These are phyloP conservation scores for Bryoglossum gracile DNA, from an alignment of 495 filamentous ascomycete genomes.

Conservation along the genomic window DNA sequence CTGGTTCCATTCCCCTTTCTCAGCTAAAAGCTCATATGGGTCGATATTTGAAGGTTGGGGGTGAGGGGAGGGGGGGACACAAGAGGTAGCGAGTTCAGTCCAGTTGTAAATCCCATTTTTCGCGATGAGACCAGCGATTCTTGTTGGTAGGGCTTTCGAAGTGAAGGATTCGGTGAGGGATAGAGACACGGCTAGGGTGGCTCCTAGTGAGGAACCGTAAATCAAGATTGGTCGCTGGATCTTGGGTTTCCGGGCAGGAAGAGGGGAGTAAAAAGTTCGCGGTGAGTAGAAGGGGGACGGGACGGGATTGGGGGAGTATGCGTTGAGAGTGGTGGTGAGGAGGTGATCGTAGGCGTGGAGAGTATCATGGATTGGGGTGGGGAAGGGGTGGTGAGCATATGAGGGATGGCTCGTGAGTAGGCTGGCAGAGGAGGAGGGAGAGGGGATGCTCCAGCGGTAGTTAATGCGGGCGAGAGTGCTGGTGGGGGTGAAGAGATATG, in stretches of 20 bases:
- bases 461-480: conserved; percentile 19
- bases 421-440: background rate
- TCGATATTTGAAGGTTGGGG: background rate
- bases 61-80: background rate
- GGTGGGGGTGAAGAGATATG: conserved; percentile 5
- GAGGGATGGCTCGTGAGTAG: conserved; percentile 1
- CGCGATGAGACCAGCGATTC: conserved; percentile 36
- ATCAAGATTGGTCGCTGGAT: conserved; percentile 31
- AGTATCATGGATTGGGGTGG: conserved; percentile 42
- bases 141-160: conserved; percentile 10
- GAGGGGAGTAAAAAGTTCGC: background rate
- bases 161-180: conserved; percentile 39
- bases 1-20: background rate
- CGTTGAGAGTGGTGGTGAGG: conserved; percentile 9
- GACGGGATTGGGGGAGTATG: background rate
- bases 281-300: conserved; percentile 6
- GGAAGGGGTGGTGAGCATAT: conserved; percentile 24
- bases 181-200: conserved; percentile 39
- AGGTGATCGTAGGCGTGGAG: conserved; percentile 36
- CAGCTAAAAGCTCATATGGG: conserved; percentile 1
- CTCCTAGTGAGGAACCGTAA: conserved; percentile 44
- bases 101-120: conserved; percentile 49
- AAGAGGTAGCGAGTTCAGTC: conserved; percentile 27
- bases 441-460: conserved; percentile 21
- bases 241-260: background rate